Evolutionary conservation across 2,329 filamentous ascomycete species (phyloP).

Genomic region (Penicillium janthinellum): DNA sequence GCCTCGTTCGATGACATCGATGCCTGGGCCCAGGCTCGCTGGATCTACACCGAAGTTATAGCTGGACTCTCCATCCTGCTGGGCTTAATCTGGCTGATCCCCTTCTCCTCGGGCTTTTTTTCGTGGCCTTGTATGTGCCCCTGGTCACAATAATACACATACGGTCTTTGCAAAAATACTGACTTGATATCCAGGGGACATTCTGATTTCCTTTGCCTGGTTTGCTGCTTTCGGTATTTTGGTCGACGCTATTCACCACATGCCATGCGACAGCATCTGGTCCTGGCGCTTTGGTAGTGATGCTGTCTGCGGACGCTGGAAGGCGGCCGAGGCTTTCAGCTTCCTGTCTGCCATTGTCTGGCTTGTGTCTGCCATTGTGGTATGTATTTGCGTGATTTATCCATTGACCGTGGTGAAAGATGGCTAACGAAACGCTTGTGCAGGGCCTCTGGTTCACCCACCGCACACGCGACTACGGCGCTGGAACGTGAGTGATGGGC

Average conservation of each 20-base stretch:
- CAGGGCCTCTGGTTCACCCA: constrained; percentile 43
- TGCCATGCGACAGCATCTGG: constrained; percentile 60
- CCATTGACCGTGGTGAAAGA: not conserved
- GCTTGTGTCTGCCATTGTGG: constrained; percentile 65
- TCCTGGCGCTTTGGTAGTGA: constrained; percentile 58
- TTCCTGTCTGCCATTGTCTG: constrained; percentile 73
- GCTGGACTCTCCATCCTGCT: constrained; percentile 69
- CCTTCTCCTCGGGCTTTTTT: constrained; percentile 67
- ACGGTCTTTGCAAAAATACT: not conserved
- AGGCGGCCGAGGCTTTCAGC: constrained; percentile 69
- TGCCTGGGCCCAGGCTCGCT: constrained; percentile 61
- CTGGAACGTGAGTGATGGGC: constrained; percentile 24
- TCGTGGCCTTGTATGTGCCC: constrained; percentile 60
- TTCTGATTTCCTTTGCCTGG: constrained; percentile 70
- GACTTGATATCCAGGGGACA: constrained; percentile 53
- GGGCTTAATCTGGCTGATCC: constrained; percentile 71
- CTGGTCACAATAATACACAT: not conserved
- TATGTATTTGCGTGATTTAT: constrained; percentile 23
- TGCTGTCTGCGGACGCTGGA: constrained; percentile 67
- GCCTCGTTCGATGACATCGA: constrained; percentile 51
- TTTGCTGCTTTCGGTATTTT: constrained; percentile 69
- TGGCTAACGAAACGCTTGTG: not conserved
- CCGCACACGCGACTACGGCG: constrained; percentile 26
- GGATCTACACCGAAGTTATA: constrained; percentile 75
- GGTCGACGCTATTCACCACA: constrained; percentile 57